Base-by-base conservation (phyloP, 495 filamentous ascomycete genomes). In the Acidomyces sp. region DNA sequence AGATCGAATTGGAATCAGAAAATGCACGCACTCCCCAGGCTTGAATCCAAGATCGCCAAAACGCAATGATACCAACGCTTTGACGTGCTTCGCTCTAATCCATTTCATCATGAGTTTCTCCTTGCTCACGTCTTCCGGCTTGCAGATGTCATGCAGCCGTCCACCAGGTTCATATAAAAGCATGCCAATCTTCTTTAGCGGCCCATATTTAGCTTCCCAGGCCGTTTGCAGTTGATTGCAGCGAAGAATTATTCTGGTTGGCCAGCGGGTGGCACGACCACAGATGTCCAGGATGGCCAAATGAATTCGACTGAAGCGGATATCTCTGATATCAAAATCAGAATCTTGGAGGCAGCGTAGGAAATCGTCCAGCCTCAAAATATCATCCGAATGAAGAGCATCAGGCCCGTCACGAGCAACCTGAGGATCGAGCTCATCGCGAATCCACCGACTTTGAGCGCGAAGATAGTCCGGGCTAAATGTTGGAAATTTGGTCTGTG, bases 211-310 rank as follows among this genome's bases (percentile, higher is more conserved):
- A 9, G 18, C 24, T 34, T 41, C 48, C 60, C 58, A 61, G 2
- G 41, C 32, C 3, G n/a, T 28, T 20, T 53, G 46, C 17, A 62
- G 32, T 3, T 33, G 37, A 37, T 63, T 57, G 36, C 57, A 57
- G n/a, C 55, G 43, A 21, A 56, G 54, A 9, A 53, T 53, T 20
- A 64, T 44, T 9, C 51, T 34, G 2, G 34, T 40, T 10, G 61
- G 61, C 61, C 61, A 64, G 20, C 61, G 34, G 11, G 61, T 64
- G 3, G 52, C 61, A 9, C 45, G 53, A 6, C 57, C 54, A 15
- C 51, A 29, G 7, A 64, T 52, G 13, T 46, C 43, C 19, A 51
- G 6, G 23, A 64, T 39, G 6, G 61, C 61, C 4, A 39, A 26
- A 38, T 64, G 59, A 15, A 64, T 58, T 13, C 59, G 54, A 15